phyloP scores from a whole-genome alignment of 768 basidiomycete genomes.

The Holtermannia corniformis region DNA sequence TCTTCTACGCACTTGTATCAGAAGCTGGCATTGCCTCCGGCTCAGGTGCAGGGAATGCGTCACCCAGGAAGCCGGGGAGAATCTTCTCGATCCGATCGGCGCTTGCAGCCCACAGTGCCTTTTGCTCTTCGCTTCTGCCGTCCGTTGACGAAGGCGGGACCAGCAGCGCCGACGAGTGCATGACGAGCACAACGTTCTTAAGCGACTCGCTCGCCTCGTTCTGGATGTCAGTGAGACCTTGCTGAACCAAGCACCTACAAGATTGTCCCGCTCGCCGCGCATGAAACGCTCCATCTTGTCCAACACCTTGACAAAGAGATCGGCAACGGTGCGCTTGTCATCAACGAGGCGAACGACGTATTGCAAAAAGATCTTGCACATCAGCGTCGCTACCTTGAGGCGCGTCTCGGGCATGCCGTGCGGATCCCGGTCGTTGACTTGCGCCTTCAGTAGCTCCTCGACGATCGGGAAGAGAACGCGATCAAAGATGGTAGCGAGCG shows the following conservation, averaged over 20 bases:
- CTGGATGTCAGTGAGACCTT: constrained; percentile 46
- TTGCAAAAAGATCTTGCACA: constrained; percentile 94
- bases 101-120: constrained; percentile 66
- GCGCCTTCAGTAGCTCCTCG: constrained; percentile 79
- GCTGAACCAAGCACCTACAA: constrained; percentile 51
- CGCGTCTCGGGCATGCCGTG: constrained; percentile 85
- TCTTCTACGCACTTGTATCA: too few species aligned
- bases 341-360: constrained; percentile 66
- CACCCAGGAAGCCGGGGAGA: constrained; percentile 71
- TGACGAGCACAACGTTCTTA: constrained; percentile 91
- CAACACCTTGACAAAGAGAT: constrained; percentile 80
- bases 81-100: constrained; percentile 81
- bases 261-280: constrained; percentile 72
- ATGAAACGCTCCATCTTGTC: constrained; percentile 83
- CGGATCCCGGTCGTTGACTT: constrained; percentile 67
- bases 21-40: too few species aligned
- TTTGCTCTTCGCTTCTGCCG: constrained; percentile 14
- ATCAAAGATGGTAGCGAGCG: constrained; percentile 78
- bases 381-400: constrained; percentile 70
- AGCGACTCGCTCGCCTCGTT: constrained; percentile 92
- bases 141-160: constrained; percentile 49
- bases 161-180: constrained; percentile 80
- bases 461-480: constrained; percentile 80
- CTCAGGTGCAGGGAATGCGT: constrained; percentile 11
- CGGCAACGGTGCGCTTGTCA: constrained; percentile 50